These are phyloP conservation scores for Boletus mariae DNA, from an alignment of 1,284 basidiomycete genomes.

Conservation along the genomic window DNA sequence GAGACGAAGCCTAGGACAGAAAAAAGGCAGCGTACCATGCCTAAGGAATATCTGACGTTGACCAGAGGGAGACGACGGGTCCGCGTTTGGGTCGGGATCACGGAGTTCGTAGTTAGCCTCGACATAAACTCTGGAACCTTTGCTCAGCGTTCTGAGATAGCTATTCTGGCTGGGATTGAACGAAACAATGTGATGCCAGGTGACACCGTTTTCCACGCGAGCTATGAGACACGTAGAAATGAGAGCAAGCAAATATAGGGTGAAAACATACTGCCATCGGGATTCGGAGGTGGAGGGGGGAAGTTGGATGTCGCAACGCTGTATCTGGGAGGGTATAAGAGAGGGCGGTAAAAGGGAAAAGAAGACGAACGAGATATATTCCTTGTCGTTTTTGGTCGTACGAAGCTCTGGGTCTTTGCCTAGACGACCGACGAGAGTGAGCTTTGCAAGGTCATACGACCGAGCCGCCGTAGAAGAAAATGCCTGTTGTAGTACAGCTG, in stretches of 20 bases:
- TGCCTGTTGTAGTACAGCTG: constrained; percentile 39
- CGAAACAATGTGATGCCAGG: constrained; percentile 73
- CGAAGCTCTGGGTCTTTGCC: constrained; percentile 67
- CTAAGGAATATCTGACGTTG: constrained; percentile 77
- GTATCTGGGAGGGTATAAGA: constrained; percentile 45
- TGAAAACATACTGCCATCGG: constrained; percentile 54
- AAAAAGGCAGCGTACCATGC: constrained; percentile 51
- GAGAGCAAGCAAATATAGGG: background rate
- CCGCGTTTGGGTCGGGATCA: constrained; percentile 61
- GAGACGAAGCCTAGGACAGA: constrained; percentile 11
- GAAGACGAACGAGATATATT: constrained; percentile 67
- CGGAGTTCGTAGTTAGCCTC: constrained; percentile 72
- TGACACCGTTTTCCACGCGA: constrained; percentile 49
- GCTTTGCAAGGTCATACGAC: constrained; percentile 62
- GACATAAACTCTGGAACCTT: constrained; percentile 71
- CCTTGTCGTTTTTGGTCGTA: constrained; percentile 66
- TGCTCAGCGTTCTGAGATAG: constrained; percentile 60
- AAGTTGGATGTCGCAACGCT: constrained; percentile 64
- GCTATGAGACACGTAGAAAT: constrained; percentile 36
- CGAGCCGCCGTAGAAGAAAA: constrained; percentile 63
- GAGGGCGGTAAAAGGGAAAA: background rate
- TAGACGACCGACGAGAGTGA: constrained; percentile 72
- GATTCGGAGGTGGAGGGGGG: constrained; percentile 52
- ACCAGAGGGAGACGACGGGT: constrained; percentile 59
- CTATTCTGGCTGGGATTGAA: constrained; percentile 57